Conservation (phyloP, 2,329 filamentous ascomycete species). For the Aspergillus fructus region DNA sequence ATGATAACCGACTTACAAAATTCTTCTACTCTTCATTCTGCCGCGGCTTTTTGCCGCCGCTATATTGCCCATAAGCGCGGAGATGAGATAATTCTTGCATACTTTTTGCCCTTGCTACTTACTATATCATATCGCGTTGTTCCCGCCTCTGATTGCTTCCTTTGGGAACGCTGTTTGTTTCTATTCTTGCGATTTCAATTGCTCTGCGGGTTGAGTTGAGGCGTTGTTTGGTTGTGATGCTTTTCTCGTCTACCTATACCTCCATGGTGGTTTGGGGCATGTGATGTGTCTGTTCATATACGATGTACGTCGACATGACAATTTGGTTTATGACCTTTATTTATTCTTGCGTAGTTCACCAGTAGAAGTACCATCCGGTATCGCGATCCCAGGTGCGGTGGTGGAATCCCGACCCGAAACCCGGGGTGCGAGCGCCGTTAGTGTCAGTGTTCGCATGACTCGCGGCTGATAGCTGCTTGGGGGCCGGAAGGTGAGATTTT, state of each 20-base stretch:
- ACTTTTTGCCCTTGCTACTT: conserved; percentile 14
- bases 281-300: conserved; percentile 22
- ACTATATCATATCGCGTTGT: conserved; percentile 9
- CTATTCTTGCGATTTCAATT: conserved; percentile 5
- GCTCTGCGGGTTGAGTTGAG: conserved; percentile 18
- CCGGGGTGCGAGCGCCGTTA: too few relatives aligned
- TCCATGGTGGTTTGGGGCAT: neutral
- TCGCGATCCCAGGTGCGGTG: too few relatives aligned
- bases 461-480: too few relatives aligned
- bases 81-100: conserved; percentile 17
- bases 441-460: too few relatives aligned
- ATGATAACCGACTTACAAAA: conserved; percentile 18
- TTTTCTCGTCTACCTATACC: neutral
- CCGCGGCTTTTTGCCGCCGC: conserved; percentile 2
- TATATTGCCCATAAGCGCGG: conserved; percentile 12
- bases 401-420: too few relatives aligned
- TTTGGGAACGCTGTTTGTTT: conserved; percentile 6
- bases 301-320: conserved; percentile 25
- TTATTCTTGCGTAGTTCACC: conserved; percentile 30
- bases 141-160: conserved; percentile 12
- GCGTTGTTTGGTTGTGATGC: neutral
- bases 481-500: too few relatives aligned
- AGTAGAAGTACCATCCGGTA: too few relatives aligned
- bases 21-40: conserved; percentile 17
- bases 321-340: conserved; percentile 19